These are phyloP conservation scores for Sarocladium kiliense DNA, from an alignment of 2,329 filamentous ascomycete genomes.

Conservation along the genomic window DNA sequence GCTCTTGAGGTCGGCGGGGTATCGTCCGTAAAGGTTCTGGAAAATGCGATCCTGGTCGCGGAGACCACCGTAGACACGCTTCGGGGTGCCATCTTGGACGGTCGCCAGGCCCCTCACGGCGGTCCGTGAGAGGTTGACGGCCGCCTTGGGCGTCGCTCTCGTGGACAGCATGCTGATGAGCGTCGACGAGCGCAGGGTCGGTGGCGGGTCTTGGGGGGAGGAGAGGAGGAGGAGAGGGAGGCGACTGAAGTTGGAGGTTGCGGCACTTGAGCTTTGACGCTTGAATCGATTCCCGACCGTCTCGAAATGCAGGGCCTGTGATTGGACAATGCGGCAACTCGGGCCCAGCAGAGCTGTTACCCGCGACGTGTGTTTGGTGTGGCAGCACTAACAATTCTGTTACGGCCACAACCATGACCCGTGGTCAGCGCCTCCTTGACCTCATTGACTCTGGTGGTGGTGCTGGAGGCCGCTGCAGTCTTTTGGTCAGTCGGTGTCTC, in stretches of 20 bases:
- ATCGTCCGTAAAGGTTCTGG: conserved; percentile 94
- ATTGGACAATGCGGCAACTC: conserved; percentile 34
- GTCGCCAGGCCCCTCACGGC: conserved; percentile 70
- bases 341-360: conserved; percentile 23
- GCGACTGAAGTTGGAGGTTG: conserved; percentile 24
- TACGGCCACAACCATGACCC: conserved; percentile 12
- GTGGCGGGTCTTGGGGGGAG: conserved; percentile 5
- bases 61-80: conserved; percentile 76
- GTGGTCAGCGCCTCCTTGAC: conserved; percentile 12
- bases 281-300: conserved; percentile 14
- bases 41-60: conserved; percentile 98
- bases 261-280: conserved; percentile 28
- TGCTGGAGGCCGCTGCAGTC: neutral
- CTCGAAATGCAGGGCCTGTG: conserved; percentile 29
- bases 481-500: neutral
- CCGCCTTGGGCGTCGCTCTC: conserved; percentile 34
- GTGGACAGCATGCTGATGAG: conserved; percentile 38
- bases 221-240: conserved; percentile 17
- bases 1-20: conserved; percentile 84
- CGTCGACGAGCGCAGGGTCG: conserved; percentile 14
- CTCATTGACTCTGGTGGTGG: conserved; percentile 18
- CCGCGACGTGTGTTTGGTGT: conserved; percentile 16
- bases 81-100: conserved; percentile 66
- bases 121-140: conserved; percentile 35
- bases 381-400: conserved; percentile 11